Base-by-base conservation (phyloP, 2,329 filamentous ascomycete genomes). In the Aspergillus luchuensis region DNA sequence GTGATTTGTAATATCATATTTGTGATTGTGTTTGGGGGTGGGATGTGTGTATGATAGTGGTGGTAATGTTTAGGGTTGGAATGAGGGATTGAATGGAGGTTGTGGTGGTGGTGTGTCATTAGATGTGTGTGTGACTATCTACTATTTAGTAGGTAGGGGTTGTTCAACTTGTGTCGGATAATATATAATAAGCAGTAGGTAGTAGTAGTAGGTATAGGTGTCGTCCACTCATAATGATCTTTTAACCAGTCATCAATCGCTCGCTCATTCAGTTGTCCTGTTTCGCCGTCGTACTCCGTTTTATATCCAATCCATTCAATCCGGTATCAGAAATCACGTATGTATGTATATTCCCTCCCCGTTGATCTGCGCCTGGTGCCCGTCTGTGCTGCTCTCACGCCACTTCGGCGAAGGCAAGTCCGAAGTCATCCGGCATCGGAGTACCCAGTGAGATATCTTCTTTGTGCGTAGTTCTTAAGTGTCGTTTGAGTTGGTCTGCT, bases 401-500 rank as follows among this genome's bases (percentile, higher is more conserved):
- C 48, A 55, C 64, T 50, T 48, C 50, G 38, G 56, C 43, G 5
- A 65, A 61, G 13, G 63, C 48, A 8, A 69, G 57, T 8, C 66
- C 55, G 52, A 71, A 70, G 17, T 65, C 65, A 13, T 70, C 69
- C 3, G 66, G 51, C 28, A 66, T 61, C 4, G 71, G 72, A 1
- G 71, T 73, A 19, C 64, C 63, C 8, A 71, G 57, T 3, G 61
- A 57, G 28, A 55, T 59, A 8, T 68, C 64, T 48, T 65, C 59
- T 65, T 76, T 78, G 52, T 78, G 76, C 0, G 76, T 77, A 19
- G 74, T 74, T 56, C 67, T 69, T 39, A 75, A 64, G 57, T 78
- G 76, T 41, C 76, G 75, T 69, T 78, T 78, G 7, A 78, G 60
- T 72, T 78, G 76, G 25, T 78, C 76, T 78, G 25, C 3, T n/a